Evolutionary conservation across 352 stramenopile species (phyloP).

Genomic region (Phytopythium sindhum): DNA sequence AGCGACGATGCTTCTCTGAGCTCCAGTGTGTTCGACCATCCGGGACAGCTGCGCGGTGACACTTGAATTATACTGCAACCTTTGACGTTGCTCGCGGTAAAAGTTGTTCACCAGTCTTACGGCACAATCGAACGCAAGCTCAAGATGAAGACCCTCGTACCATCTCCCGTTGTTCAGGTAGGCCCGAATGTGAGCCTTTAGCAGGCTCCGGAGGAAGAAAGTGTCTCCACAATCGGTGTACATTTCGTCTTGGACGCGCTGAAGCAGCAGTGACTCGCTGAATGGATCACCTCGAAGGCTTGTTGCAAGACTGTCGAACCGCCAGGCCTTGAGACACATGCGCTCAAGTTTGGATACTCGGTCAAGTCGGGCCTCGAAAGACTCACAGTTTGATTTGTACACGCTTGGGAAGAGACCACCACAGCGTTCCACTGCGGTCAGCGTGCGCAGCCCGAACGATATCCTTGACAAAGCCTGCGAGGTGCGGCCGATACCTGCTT

Average conservation of each 20-base stretch:
- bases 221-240: conserved; percentile 38
- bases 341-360: conserved; percentile 57
- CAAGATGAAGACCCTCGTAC: conserved; percentile 37
- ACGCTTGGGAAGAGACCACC: conserved; percentile 28
- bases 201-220: conserved; percentile 46
- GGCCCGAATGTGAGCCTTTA: conserved; percentile 45
- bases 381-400: conserved; percentile 27
- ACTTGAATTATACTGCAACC: background rate
- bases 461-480: background rate
- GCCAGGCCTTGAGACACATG: conserved; percentile 59
- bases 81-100: conserved; percentile 13
- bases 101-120: conserved; percentile 36
- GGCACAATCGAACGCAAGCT: conserved; percentile 24
- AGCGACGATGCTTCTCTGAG: background rate
- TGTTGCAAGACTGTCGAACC: conserved; percentile 38
- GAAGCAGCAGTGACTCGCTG: conserved; percentile 49
- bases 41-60: conserved; percentile 1
- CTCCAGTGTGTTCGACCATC: background rate
- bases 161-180: conserved; percentile 24
- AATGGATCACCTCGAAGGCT: conserved; percentile 37
- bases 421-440: conserved; percentile 28
- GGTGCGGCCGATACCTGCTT: conserved; percentile 8
- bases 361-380: conserved; percentile 37
- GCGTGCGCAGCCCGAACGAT: conserved; percentile 17
- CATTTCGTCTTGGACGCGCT: conserved; percentile 48